Evolutionary conservation across 1,284 basidiomycete genomes (phyloP).

Genomic region (Apiotrichum veenhuisii): DNA sequence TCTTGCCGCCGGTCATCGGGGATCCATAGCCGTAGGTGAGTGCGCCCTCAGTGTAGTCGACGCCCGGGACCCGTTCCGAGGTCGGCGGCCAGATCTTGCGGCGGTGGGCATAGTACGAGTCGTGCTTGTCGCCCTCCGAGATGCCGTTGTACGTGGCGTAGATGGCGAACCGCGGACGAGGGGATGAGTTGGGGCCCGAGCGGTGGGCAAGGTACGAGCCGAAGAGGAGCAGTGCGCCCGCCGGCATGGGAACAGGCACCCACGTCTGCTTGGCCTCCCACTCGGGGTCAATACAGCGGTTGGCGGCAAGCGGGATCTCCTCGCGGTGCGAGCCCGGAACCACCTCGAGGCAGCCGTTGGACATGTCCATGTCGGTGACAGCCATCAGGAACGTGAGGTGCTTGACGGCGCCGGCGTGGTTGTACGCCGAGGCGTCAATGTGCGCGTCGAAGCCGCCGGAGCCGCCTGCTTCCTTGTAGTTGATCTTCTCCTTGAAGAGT

Average conservation of each 20-base stretch:
- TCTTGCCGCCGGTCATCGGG: conserved; percentile 29
- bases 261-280: conserved; percentile 35
- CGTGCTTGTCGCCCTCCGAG: conserved; percentile 40
- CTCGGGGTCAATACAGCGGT: conserved; percentile 32
- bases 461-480: conserved; percentile 39
- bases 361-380: conserved; percentile 36
- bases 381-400: conserved; percentile 38
- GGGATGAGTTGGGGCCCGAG: conserved; percentile 35
- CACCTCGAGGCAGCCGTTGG: conserved; percentile 42
- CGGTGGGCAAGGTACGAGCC: conserved; percentile 42
- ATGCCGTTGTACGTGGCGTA: conserved; percentile 42
- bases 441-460: conserved; percentile 41
- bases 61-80: conserved; percentile 29
- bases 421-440: conserved; percentile 36
- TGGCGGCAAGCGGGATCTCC: conserved; percentile 27
- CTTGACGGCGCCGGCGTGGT: conserved; percentile 26
- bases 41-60: conserved; percentile 36
- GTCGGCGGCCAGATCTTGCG: conserved; percentile 38
- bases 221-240: conserved; percentile 38
- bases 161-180: conserved; percentile 32
- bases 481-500: conserved; percentile 45
- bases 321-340: conserved; percentile 34
- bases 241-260: conserved; percentile 35
- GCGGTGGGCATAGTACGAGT: conserved; percentile 38
- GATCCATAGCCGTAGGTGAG: conserved; percentile 25